Conservation (phyloP, 164 flowering plant species). For the Aristolochia fimbriata region DNA sequence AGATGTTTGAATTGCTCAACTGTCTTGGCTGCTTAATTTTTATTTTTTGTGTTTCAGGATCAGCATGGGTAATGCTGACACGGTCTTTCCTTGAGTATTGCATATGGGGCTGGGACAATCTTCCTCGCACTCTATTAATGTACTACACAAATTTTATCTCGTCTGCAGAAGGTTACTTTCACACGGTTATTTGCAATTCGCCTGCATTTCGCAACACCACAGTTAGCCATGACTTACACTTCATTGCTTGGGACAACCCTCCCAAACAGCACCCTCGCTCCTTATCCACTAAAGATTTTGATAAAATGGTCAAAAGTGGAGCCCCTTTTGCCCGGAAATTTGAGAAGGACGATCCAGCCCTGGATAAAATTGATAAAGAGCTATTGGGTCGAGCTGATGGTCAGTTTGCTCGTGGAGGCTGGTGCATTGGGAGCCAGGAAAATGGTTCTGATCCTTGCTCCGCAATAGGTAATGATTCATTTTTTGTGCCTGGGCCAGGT, state of each 20-base stretch:
- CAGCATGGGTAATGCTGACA: constrained; percentile 86
- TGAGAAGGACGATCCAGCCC: constrained; percentile 63
- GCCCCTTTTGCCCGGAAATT: constrained; percentile 94
- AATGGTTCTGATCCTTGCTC: constrained; percentile 68
- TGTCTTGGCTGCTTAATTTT: background rate
- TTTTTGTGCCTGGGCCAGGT: constrained; percentile 74
- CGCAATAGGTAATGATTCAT: constrained; percentile 46
- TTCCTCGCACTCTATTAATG: constrained; percentile 86
- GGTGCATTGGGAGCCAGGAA: constrained; percentile 68
- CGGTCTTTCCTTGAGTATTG: constrained; percentile 83
- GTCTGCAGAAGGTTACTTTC: constrained; percentile 96
- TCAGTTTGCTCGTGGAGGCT: constrained; percentile 75
- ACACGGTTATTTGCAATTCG: constrained; percentile 85
- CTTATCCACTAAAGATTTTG: constrained; percentile 58
- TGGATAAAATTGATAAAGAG: constrained; percentile 82
- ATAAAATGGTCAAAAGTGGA: constrained; percentile 74
- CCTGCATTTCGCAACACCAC: constrained; percentile 54
- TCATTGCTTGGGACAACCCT: constrained; percentile 97
- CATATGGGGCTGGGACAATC: constrained; percentile 94
- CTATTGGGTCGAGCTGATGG: constrained; percentile 42
- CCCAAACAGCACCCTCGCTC: constrained; percentile 88
- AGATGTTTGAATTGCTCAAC: background rate
- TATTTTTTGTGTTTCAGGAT: constrained; percentile 37
- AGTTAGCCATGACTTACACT: constrained; percentile 87
- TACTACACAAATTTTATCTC: constrained; percentile 87